phyloP scores from a whole-genome alignment of 495 filamentous ascomycete genomes.

The Tuber borchii region DNA sequence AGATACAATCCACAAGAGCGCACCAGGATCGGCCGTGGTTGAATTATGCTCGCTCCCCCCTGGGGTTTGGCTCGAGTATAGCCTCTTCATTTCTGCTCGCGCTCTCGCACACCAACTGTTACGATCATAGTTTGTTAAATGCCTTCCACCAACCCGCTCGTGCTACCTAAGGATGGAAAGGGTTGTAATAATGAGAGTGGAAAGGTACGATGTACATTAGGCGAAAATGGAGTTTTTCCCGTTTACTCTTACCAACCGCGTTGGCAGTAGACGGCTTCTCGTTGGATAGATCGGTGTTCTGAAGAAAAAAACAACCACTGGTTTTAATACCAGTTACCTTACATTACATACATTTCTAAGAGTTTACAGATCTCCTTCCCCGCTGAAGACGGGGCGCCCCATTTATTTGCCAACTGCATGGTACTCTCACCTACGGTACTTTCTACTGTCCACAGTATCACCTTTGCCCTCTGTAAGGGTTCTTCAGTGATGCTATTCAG shows the following conservation, averaged over 20 bases:
- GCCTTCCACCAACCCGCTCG: neutral
- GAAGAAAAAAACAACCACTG: neutral
- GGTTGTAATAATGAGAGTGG: neutral
- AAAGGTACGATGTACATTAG: neutral
- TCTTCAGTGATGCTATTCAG: too few species aligned
- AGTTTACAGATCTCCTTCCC: neutral
- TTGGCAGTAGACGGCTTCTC: neutral
- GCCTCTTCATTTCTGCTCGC: neutral
- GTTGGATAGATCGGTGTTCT: neutral
- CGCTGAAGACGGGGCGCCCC: neutral
- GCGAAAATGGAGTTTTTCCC: neutral
- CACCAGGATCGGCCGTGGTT: conserved; percentile 18
- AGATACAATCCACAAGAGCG: conserved; percentile 41
- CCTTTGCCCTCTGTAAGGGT: too few species aligned
- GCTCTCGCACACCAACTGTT: neutral
- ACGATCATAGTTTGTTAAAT: neutral
- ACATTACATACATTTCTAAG: neutral
- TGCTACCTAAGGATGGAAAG: neutral
- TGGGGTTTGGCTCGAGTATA: neutral
- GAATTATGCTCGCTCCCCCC: neutral
- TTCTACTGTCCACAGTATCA: too few species aligned
- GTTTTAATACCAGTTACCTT: neutral
- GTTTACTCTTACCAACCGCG: neutral
- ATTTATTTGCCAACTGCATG: neutral
- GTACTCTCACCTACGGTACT: too few species aligned